Evolutionary conservation across 2,329 filamentous ascomycete genomes (phyloP).

Genomic region (Coniochaeta sp.): DNA sequence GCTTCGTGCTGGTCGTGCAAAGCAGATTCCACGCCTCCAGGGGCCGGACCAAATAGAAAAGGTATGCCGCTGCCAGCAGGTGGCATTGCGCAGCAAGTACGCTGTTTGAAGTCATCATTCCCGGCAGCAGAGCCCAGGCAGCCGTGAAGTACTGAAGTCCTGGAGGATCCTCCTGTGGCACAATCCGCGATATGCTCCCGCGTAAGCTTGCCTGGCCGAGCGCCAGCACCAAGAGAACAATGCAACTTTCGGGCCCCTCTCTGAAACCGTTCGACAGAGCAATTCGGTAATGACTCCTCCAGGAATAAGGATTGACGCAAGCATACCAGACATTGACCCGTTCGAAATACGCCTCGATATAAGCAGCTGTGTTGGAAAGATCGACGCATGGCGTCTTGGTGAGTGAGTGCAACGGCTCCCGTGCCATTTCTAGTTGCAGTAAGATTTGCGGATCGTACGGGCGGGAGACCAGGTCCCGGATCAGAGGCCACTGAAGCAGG

Average conservation of each 20-base stretch:
- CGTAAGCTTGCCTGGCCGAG: slow-evolving; percentile 69
- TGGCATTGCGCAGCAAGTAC: slow-evolving; percentile 75
- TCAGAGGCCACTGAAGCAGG: slow-evolving; percentile 73
- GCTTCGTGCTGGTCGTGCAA: slow-evolving; percentile 72
- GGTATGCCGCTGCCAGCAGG: slow-evolving; percentile 71
- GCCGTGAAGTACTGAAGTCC: slow-evolving; percentile 75
- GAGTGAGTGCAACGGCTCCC: slow-evolving; percentile 64
- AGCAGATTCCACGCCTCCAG: slow-evolving; percentile 78
- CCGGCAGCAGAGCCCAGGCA: slow-evolving; percentile 70
- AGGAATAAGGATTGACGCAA: slow-evolving; percentile 76
- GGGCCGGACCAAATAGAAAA: slow-evolving; percentile 76
- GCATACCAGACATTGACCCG: slow-evolving; percentile 82
- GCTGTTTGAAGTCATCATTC: slow-evolving; percentile 73
- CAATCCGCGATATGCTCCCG: slow-evolving; percentile 68
- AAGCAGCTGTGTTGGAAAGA: slow-evolving; percentile 65
- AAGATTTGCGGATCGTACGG: slow-evolving; percentile 78
- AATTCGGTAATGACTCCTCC: slow-evolving; percentile 67
- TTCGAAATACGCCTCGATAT: slow-evolving; percentile 74
- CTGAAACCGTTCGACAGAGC: slow-evolving; percentile 71
- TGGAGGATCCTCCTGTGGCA: slow-evolving; percentile 62
- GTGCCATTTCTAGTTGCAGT: slow-evolving; percentile 72
- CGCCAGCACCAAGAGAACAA: slow-evolving; percentile 70
- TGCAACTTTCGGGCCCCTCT: slow-evolving; percentile 74
- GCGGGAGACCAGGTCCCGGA: slow-evolving; percentile 67
- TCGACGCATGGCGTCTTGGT: slow-evolving; percentile 62